Percentiles rank a stretch among this genome's conserved stretches.
These are phyloP conservation scores for Hydrangea macrophylla DNA, from an alignment of 148 eudicot species.

Conservation along the genomic window DNA sequence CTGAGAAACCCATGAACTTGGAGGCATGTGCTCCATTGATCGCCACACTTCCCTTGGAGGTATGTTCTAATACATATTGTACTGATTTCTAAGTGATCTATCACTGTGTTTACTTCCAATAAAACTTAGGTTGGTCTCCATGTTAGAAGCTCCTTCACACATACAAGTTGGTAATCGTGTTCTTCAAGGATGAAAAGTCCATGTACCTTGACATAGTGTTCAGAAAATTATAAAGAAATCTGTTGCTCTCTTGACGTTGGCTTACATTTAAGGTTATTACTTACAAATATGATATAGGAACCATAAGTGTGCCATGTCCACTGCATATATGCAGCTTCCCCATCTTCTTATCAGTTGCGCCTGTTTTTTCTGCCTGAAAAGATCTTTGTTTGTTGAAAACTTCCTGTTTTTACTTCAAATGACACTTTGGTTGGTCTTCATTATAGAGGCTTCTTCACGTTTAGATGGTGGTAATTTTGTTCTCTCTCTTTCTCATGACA, in stretches of 20 bases:
- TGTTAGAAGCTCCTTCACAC: not conserved
- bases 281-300: not conserved
- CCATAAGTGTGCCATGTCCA: constrained; percentile 1
- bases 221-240: not conserved
- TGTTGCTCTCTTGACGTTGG: constrained; percentile 4
- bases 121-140: not conserved
- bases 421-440: no score
- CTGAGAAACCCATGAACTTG: constrained; percentile 47
- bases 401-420: no score
- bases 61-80: constrained; percentile 13
- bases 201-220: not conserved
- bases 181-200: not conserved
- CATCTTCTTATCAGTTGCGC: not conserved
- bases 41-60: constrained; percentile 85
- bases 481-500: no score
- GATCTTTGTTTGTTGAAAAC: no score
- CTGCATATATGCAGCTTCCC: not conserved
- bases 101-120: not conserved
- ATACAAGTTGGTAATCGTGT: not conserved
- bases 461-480: no score
- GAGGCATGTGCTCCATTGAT: constrained; percentile 75
- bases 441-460: no score
- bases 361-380: no score
- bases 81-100: not conserved
- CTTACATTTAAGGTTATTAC: not conserved